Conservation (phyloP, 2,329 filamentous ascomycete genomes). For the Neonectria magnoliae region DNA sequence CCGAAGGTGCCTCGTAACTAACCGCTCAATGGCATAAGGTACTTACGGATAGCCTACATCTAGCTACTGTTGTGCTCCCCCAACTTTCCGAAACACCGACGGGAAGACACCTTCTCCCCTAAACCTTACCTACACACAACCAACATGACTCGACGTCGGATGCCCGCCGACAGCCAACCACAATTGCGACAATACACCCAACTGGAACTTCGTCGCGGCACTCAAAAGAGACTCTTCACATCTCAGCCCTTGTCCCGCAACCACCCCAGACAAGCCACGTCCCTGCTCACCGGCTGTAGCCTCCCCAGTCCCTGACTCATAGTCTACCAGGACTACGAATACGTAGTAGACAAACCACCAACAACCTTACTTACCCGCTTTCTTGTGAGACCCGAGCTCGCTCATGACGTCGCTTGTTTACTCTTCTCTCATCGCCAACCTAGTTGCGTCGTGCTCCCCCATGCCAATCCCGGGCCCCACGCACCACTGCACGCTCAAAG, state of each 20-base stretch:
- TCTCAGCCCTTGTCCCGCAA: constrained; percentile 19
- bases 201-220: neutral
- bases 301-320: constrained; percentile 35
- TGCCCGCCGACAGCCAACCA: constrained; percentile 6
- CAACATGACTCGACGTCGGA: constrained; percentile 18
- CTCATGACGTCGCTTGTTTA: constrained; percentile 29
- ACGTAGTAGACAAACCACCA: constrained; percentile 23
- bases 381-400: neutral
- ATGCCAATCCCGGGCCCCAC: constrained; percentile 22
- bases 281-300: constrained; percentile 28
- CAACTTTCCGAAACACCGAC: constrained; percentile 6
- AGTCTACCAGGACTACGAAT: constrained; percentile 23
- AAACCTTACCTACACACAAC: constrained; percentile 7
- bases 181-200: constrained; percentile 12
- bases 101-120: constrained; percentile 8
- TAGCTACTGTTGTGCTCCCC: neutral
- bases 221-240: constrained; percentile 14
- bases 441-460: constrained; percentile 12
- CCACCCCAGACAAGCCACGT: constrained; percentile 37
- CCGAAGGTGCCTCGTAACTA: neutral
- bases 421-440: constrained; percentile 22
- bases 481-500: constrained; percentile 10
- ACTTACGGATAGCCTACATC: neutral
- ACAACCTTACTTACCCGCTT: neutral
- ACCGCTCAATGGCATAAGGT: neutral